Evolutionary conservation across 768 basidiomycete genomes (phyloP).

Genomic region (Strobilomyces dryophilus): DNA sequence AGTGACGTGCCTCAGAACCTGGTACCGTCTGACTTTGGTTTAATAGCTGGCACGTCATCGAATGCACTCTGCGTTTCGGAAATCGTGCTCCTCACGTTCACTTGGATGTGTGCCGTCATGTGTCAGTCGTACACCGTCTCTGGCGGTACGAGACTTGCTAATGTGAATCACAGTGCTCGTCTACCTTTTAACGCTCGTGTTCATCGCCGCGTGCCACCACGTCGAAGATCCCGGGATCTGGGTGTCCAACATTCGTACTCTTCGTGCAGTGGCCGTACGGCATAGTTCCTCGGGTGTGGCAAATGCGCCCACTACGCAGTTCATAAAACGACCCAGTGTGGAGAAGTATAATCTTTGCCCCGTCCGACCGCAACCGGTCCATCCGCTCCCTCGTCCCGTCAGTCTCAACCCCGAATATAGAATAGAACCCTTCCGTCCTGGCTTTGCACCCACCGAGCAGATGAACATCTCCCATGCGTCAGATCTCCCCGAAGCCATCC

Average conservation of each 20-base stretch:
- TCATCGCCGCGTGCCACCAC: slow-evolving; percentile 40
- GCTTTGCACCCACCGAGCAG: slow-evolving; percentile 18
- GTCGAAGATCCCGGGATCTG: slow-evolving; percentile 48
- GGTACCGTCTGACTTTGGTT: background rate
- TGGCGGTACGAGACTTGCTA: background rate
- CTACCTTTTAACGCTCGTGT: slow-evolving; percentile 51
- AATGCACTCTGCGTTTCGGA: slow-evolving; percentile 45
- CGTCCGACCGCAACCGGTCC: slow-evolving; percentile 33
- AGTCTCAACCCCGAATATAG: slow-evolving; percentile 42
- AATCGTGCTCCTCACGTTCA: slow-evolving; percentile 53
- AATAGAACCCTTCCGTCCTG: slow-evolving; percentile 43
- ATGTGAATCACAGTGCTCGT: slow-evolving; percentile 42
- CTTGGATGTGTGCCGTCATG: slow-evolving; percentile 46
- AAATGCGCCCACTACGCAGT: slow-evolving; percentile 33
- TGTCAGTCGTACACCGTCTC: slow-evolving; percentile 31
- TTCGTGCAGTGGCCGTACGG: slow-evolving; percentile 33
- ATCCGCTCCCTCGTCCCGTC: slow-evolving; percentile 30
- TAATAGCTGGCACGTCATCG: background rate
- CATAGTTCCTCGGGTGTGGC: slow-evolving; percentile 33
- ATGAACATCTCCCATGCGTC: slow-evolving; percentile 12
- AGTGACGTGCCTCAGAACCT: background rate
- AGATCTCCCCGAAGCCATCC: slow-evolving; percentile 25
- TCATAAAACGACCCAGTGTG: slow-evolving; percentile 32
- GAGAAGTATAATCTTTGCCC: slow-evolving; percentile 44
- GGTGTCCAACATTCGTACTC: slow-evolving; percentile 43